Conservation (phyloP, 352 stramenopile genomes). For the Phytophthora meadii region DNA sequence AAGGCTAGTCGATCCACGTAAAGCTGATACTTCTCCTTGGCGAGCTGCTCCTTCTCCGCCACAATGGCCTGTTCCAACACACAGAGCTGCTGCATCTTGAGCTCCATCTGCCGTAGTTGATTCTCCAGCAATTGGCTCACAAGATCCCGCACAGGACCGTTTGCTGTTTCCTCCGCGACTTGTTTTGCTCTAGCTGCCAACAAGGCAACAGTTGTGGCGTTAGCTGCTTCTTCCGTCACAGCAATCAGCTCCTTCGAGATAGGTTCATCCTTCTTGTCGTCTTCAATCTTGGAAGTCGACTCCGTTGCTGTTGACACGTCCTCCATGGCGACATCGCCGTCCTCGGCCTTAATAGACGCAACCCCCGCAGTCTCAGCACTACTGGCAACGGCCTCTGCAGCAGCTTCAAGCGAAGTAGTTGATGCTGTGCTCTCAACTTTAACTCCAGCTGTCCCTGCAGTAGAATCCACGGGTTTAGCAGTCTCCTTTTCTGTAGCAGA, state of each 20-base stretch:
- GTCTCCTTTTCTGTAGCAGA: slow-evolving; percentile 11
- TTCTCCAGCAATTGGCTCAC: slow-evolving; percentile 71
- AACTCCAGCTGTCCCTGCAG: slow-evolving; percentile 8
- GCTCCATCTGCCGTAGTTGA: slow-evolving; percentile 77
- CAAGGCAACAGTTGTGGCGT: slow-evolving; percentile 66
- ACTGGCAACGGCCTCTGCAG: slow-evolving; percentile 44
- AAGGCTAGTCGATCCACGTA: slow-evolving; percentile 80
- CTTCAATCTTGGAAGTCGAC: slow-evolving; percentile 8
- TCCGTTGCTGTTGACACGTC: slow-evolving; percentile 19
- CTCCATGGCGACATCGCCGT: slow-evolving; percentile 62
- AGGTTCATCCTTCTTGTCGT: slow-evolving; percentile 3
- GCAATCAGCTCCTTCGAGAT: slow-evolving; percentile 65
- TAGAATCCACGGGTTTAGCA: not conserved
- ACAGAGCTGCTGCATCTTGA: slow-evolving; percentile 79
- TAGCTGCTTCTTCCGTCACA: slow-evolving; percentile 68
- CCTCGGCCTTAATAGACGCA: slow-evolving; percentile 48
- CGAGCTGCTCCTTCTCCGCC: slow-evolving; percentile 67
- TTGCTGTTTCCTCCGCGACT: slow-evolving; percentile 51
- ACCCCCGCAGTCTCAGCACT: slow-evolving; percentile 54
- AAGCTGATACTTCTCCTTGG: slow-evolving; percentile 69
- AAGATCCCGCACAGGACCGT: slow-evolving; percentile 54
- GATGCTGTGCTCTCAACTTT: slow-evolving; percentile 20
- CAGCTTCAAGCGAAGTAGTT: slow-evolving; percentile 42
- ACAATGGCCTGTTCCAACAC: slow-evolving; percentile 61
- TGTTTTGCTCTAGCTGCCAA: slow-evolving; percentile 59